Conservation (phyloP, 1,284 basidiomycete species). For the Malassezia sympodialis region DNA sequence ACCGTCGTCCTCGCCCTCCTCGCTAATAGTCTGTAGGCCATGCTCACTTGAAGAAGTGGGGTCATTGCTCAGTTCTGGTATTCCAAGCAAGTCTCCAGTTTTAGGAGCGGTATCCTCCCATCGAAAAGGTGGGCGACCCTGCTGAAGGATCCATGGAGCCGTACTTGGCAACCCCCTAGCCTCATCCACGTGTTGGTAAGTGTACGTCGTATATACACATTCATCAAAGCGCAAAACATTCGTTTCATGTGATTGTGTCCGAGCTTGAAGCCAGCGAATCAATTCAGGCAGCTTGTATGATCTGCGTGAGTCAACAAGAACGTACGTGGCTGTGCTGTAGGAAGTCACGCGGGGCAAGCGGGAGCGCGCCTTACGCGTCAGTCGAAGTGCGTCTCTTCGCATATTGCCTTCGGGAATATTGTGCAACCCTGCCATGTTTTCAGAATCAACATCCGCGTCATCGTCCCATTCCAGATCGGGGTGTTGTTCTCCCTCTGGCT, state of each 20-base stretch:
- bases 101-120: neutral
- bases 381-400: constrained; percentile 70
- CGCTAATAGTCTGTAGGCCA: constrained; percentile 15
- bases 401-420: constrained; percentile 84
- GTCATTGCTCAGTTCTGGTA: constrained; percentile 30
- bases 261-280: constrained; percentile 74
- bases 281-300: constrained; percentile 79
- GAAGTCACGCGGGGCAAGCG: constrained; percentile 87
- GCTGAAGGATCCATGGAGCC: neutral
- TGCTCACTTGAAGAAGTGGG: neutral
- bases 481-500: constrained; percentile 42
- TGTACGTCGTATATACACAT: constrained; percentile 46
- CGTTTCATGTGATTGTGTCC: constrained; percentile 69
- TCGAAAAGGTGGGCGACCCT: constrained; percentile 1
- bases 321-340: constrained; percentile 70
- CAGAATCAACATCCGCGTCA: constrained; percentile 30
- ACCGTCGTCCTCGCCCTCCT: constrained; percentile 19
- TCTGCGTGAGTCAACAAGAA: neutral
- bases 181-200: constrained; percentile 41
- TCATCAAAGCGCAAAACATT: constrained; percentile 46
- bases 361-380: constrained; percentile 89
- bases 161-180: constrained; percentile 23
- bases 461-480: constrained; percentile 49
- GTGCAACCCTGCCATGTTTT: constrained; percentile 33
- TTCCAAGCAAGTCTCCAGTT: constrained; percentile 33